Percentiles rank a stretch among this genome's conserved stretches.
phyloP scores from a whole-genome alignment of 139 green algal genomes.

The Chlamydomonas eustigma region DNA sequence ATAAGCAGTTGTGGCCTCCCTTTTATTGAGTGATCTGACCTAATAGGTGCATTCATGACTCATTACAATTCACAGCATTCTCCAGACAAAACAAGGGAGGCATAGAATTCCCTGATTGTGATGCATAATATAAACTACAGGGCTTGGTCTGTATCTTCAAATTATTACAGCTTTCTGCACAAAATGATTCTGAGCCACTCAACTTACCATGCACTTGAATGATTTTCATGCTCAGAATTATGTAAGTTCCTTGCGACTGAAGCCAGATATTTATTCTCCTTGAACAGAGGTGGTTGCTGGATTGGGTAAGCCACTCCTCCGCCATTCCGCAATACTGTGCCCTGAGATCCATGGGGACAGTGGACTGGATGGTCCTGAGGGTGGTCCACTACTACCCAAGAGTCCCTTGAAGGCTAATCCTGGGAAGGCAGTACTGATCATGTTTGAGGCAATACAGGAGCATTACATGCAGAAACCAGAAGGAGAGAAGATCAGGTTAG shows the following conservation, averaged over 20 bases:
- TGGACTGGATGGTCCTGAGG: constrained; percentile 51
- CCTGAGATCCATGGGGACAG: constrained; percentile 91
- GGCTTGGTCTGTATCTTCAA: no score
- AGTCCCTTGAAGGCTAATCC: constrained; percentile 18
- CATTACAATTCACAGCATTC: no score
- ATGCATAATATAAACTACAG: no score
- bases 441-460: constrained; percentile 35
- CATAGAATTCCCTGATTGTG: no score
- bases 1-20: no score
- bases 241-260: no score
- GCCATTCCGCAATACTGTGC: constrained; percentile 55
- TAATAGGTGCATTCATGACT: no score
- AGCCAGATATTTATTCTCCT: no score
- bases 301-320: constrained; percentile 68
- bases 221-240: no score
- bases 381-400: constrained; percentile 42
- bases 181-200: not conserved
- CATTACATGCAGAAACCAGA: not conserved
- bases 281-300: constrained; percentile 67
- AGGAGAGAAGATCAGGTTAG: not conserved
- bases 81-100: no score
- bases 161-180: not conserved
- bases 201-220: no score
- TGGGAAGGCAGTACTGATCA: constrained; percentile 64
- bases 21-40: no score